Evolutionary conservation across 768 basidiomycete genomes (phyloP).

Genomic region (Omphalotus guepiniiformis): DNA sequence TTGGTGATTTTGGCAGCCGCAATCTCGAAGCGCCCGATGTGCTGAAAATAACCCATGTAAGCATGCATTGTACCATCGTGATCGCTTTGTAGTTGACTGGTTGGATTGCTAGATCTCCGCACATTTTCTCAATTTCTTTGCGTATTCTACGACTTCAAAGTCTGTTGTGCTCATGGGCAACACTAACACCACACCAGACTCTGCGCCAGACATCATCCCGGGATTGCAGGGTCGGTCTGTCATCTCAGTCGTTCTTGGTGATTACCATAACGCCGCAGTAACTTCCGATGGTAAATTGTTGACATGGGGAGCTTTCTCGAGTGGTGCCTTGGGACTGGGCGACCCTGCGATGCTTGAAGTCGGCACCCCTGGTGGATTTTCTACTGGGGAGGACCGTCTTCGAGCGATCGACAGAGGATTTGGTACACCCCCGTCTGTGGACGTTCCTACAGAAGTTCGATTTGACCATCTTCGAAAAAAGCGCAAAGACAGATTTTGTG

Average conservation of each 20-base stretch:
- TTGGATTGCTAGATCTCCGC: conserved; percentile 65
- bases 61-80: conserved; percentile 16
- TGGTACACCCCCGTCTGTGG: conserved; percentile 40
- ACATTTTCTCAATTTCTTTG: conserved; percentile 77
- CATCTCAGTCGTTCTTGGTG: conserved; percentile 87
- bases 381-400: conserved; percentile 28
- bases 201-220: conserved; percentile 59
- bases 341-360: conserved; percentile 52
- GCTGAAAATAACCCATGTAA: conserved; percentile 76
- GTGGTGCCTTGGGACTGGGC: conserved; percentile 84
- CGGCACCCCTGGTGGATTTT: conserved; percentile 61
- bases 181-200: conserved; percentile 36
- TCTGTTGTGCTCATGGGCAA: conserved; percentile 77
- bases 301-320: conserved; percentile 77
- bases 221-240: conserved; percentile 72
- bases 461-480: conserved; percentile 59
- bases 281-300: conserved; percentile 71
- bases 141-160: conserved; percentile 65
- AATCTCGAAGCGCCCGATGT: conserved; percentile 34
- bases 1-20: conserved; percentile 36
- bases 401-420: conserved; percentile 23
- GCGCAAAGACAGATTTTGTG: conserved; percentile 64
- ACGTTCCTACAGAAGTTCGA: conserved; percentile 62
- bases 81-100: conserved; percentile 7
- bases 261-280: conserved; percentile 89